Base-by-base conservation (phyloP, 2,329 filamentous ascomycete genomes). In the Gliomastix tumulicola region DNA sequence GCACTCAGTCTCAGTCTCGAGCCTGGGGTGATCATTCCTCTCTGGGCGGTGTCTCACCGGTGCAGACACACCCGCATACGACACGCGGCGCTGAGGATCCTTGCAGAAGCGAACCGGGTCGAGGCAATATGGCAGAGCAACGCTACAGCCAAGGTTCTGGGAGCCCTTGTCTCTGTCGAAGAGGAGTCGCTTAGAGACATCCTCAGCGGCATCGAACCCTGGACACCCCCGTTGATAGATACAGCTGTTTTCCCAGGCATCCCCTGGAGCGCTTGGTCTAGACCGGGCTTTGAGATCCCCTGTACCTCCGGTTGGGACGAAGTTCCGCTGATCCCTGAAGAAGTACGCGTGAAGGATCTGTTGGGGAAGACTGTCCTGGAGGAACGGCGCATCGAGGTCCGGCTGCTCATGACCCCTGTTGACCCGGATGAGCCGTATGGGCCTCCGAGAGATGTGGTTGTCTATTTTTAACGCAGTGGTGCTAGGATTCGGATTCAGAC, bases 71-170 rank as follows among this genome's bases (percentile, higher is more conserved):
- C 55, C 0, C 34, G 46, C 19, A 32, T 57, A 1, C 47, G 57
- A 3, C 44, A 53, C 12, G 42, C 49, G 4, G 50, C 48, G 2
- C 34, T 58, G 6, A 27, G 34, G 5, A 41, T 58, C 4, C 33
- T 60, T 6, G 30, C 38, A 12, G 39, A 37, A 17, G 35, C 49
- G 15, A 54, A 52, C n/a, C 38, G 56, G 15, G 54, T 55, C 12
- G 56, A 59, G 21, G 56, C 55, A 3, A 45, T 52, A 39, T 59
- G 55, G 56, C 46, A 48, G 37, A 58, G 56, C 32, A 44, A 46
- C n/a, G 50, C 46, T 3, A 44, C 50, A 3, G 49, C 52, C 7
- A 44, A 40, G 4, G 56, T 55, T 7, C 18, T 36, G 34, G 12
- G 19, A 12, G 22, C 25, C 6, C 21, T 36, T 11, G 21, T 30